Percentiles rank a stretch among this genome's conserved stretches.
These are phyloP conservation scores for Trichosporon sp. DNA, from an alignment of 1,284 basidiomycete species.

Conservation along the genomic window DNA sequence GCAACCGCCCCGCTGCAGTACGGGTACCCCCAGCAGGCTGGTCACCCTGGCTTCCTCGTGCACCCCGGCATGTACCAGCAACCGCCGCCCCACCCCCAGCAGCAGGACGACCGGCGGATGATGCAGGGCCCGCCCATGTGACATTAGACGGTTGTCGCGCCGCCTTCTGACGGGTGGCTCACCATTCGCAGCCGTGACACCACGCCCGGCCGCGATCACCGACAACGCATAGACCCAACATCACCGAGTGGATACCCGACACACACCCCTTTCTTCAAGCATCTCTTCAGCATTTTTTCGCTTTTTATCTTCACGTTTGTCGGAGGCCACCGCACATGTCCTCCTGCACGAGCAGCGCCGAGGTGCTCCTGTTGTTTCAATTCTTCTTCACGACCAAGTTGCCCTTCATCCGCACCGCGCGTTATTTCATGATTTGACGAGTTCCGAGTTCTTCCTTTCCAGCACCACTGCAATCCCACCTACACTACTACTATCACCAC, in stretches of 20 bases:
- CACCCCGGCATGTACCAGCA: constrained; percentile 24
- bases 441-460: not conserved
- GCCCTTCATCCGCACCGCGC: not conserved
- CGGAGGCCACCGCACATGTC: too few species aligned
- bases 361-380: not conserved
- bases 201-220: not conserved
- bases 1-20: constrained; percentile 7
- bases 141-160: not conserved
- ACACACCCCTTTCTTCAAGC: not conserved
- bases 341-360: not conserved
- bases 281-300: not conserved
- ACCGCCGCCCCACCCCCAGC: constrained; percentile 20
- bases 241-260: not conserved
- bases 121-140: constrained; percentile 12
- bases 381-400: not conserved
- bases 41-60: constrained; percentile 17
- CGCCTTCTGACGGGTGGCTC: not conserved
- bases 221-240: not conserved
- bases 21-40: constrained; percentile 27
- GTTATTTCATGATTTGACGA: not conserved
- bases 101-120: constrained; percentile 19
- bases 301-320: not conserved
- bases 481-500: not conserved
- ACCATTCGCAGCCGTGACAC: not conserved
- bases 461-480: not conserved